Evolutionary conservation across 176 grass and related monocot species (phyloP).

Genomic region (Themeda triandra): DNA sequence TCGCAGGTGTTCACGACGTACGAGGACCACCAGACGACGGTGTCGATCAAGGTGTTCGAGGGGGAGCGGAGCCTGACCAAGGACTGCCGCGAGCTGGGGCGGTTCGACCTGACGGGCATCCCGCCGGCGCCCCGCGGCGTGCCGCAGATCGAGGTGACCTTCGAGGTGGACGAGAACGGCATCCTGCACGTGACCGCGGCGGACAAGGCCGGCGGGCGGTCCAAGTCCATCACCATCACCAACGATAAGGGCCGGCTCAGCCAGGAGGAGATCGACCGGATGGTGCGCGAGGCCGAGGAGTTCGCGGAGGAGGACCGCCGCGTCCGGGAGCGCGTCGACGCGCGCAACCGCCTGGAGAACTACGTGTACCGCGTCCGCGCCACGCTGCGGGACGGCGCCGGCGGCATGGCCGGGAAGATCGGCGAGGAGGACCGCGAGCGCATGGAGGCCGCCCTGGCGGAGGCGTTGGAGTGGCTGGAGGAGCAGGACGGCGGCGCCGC

Average conservation of each 20-base stretch:
- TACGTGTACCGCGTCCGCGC: conserved; percentile 22
- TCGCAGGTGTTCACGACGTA: conserved; percentile 43
- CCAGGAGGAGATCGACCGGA: conserved; percentile 39
- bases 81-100: conserved; percentile 67
- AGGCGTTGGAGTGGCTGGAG: conserved; percentile 38
- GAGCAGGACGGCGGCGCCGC: not conserved
- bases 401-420: conserved; percentile 8
- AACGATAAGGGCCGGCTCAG: conserved; percentile 26
- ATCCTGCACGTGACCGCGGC: conserved; percentile 29
- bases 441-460: conserved; percentile 4
- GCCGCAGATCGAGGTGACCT: conserved; percentile 34
- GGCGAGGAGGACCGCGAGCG: conserved; percentile 14
- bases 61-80: conserved; percentile 64
- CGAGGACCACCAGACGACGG: conserved; percentile 39
- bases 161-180: conserved; percentile 30
- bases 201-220: conserved; percentile 17
- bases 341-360: conserved; percentile 25
- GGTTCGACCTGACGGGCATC: conserved; percentile 71
- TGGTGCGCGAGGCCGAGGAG: conserved; percentile 43
- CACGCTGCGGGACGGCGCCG: not conserved
- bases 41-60: conserved; percentile 32
- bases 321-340: conserved; percentile 23
- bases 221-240: conserved; percentile 30
- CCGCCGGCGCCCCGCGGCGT: conserved; percentile 46
- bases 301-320: conserved; percentile 22